Evolutionary conservation across 208 protist species (phyloP).

Genomic region (Crithidia acanthocephali): DNA sequence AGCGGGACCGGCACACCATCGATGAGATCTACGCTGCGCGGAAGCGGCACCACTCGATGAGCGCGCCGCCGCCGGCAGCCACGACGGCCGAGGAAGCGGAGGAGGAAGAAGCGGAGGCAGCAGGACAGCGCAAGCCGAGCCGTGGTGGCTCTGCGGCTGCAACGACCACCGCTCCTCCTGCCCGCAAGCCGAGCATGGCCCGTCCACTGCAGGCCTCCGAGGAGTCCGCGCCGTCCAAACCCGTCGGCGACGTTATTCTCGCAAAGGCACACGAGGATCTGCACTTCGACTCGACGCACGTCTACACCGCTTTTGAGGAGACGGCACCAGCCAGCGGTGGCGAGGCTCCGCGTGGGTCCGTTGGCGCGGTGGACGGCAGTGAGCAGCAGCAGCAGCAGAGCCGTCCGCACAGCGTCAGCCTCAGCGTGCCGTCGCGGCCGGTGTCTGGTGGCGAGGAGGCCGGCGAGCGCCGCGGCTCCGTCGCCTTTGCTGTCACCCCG

Average conservation of each 20-base stretch:
- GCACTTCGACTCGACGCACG: slow-evolving; percentile 10
- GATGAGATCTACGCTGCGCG: slow-evolving; percentile 84
- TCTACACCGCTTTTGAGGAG: slow-evolving; percentile 8
- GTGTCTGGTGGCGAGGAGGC: slow-evolving; percentile 29
- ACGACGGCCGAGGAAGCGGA: background rate
- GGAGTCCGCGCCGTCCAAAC: slow-evolving; percentile 12
- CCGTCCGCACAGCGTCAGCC: slow-evolving; percentile 1
- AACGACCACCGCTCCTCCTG: background rate
- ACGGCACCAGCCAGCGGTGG: background rate
- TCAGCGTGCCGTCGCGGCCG: background rate
- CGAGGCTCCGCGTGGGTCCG: background rate
- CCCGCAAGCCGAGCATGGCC: slow-evolving; percentile 6
- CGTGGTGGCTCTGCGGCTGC: background rate
- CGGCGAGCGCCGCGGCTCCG: slow-evolving; percentile 27
- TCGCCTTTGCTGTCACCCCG: background rate
- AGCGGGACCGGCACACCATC: slow-evolving; percentile 67
- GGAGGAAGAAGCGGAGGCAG: background rate
- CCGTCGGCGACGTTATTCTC: slow-evolving; percentile 71
- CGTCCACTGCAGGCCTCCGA: slow-evolving; percentile 7
- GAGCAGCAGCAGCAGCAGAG: background rate
- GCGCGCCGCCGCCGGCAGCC: background rate
- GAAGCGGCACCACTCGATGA: slow-evolving; percentile 38
- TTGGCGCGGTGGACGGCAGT: background rate
- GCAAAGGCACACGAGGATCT: slow-evolving; percentile 67
- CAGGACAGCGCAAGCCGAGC: background rate